A percentile compares a stretch with the other conserved stretches of the same genome.
Conservation (phyloP, 495 filamentous ascomycete species). For the Aspergillus carlsbadensis region DNA sequence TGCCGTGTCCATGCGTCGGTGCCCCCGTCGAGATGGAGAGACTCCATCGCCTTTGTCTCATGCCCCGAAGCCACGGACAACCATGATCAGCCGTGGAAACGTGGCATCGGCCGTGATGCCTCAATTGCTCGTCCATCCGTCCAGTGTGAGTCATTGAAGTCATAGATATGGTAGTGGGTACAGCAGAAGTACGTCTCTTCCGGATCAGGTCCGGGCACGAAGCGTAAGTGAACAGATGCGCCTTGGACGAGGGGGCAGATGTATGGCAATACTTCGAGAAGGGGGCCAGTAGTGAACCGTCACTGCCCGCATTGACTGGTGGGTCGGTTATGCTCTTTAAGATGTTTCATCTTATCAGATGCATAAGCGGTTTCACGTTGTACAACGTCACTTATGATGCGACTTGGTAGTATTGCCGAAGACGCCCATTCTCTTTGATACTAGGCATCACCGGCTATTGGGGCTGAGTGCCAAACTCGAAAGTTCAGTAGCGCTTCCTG, state of each 20-base stretch:
- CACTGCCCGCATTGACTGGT: conserved; percentile 10
- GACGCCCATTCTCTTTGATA: not conserved
- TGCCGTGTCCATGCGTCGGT: not conserved
- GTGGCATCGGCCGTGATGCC: conserved; percentile 5
- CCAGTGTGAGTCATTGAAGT: not conserved
- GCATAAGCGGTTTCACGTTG: conserved; percentile 1
- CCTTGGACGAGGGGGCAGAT: conserved; percentile 14
- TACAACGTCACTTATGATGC: not conserved
- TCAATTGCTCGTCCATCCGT: not conserved
- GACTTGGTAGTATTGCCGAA: not conserved
- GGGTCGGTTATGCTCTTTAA: not conserved
- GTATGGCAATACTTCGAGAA: conserved; percentile 21
- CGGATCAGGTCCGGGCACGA: not conserved
- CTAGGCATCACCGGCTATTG: not conserved
- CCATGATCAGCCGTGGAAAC: conserved; percentile 2
- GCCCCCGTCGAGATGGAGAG: not conserved
- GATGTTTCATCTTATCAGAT: conserved; percentile 21
- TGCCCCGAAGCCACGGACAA: not conserved
- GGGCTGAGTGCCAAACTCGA: not conserved
- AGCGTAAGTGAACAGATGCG: not conserved
- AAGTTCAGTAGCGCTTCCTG: not conserved
- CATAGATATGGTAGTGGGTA: not conserved
- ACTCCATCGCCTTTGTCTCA: not conserved
- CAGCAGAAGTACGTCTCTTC: conserved; percentile 5
- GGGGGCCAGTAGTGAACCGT: conserved; percentile 10